Base-by-base conservation (phyloP, 805 yeast genomes). In the Alloascoidea africana region DNA sequence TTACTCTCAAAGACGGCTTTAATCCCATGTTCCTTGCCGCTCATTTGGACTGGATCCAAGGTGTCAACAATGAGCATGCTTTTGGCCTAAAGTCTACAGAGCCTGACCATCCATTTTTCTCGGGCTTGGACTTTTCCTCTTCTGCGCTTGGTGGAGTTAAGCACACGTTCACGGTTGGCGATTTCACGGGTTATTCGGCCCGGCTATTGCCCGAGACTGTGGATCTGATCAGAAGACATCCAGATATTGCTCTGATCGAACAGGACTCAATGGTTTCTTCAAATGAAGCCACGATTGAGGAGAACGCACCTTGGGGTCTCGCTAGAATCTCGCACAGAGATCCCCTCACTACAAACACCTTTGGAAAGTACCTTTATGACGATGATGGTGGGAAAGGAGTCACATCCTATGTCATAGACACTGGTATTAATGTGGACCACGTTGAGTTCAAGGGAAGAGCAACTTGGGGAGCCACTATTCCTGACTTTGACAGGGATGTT, bases 131-230 rank as follows among this genome's bases (percentile, higher is more conserved):
- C 34, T 33, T 51, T 53, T 15, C 53, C 13, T 41, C 52, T 32
- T 44, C 52, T 13, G 46, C 52, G 17, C 40, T 54, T 17, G 78
- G 78, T 46, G 82, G 83, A 47, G 62, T 76, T 44, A 54, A 66
- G 40, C 80, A 76, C 53, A 52, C 65, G 16, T 84, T 81, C 63
- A 54, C 68, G 51, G 65, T 85, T 45, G 55, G 56, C 33, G 75
- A 64, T 41, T 59, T 84, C 53, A 61, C 63, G 42, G 98, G 97
- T 46, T 89, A 87, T 65, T 64, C 87, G 38, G 98, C 96, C 42
- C 69, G 66, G 58, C 85, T 91, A 66, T 69, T 82, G 46, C 77
- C 76, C 37, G 72, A 73, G 38, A 76, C 85, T 39, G 61, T 89
- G 41, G 83, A 83, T 40, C 62, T 76, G 50, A 74, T 91, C 49